Percentiles rank a stretch among this genome's conserved stretches.
These are phyloP conservation scores for Crepidotus variabilis DNA, from an alignment of 768 basidiomycete species.

Conservation along the genomic window DNA sequence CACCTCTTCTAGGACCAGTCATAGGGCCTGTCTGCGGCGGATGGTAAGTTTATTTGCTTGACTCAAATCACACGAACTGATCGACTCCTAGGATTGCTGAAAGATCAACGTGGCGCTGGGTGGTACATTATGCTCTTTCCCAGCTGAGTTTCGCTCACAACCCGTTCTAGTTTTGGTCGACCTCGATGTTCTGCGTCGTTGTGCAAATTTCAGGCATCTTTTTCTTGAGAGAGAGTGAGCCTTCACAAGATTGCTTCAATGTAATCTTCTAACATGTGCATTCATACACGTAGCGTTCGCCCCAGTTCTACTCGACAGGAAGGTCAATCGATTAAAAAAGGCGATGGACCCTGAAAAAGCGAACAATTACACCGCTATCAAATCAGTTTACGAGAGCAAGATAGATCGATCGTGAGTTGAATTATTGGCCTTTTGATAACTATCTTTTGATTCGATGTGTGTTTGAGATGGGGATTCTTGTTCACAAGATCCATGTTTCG, in stretches of 20 bases:
- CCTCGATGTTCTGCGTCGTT: constrained; percentile 49
- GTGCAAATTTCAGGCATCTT: constrained; percentile 56
- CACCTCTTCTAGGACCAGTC: constrained; percentile 63
- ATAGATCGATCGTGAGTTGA: constrained; percentile 40
- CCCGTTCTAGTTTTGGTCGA: constrained; percentile 60
- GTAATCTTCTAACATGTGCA: constrained; percentile 19
- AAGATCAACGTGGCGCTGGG: constrained; percentile 69
- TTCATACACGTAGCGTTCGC: constrained; percentile 34
- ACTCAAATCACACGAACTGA: background rate
- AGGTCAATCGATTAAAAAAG: constrained; percentile 43
- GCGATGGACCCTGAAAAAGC: constrained; percentile 44
- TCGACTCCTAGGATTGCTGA: constrained; percentile 46
- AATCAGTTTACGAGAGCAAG: constrained; percentile 43
- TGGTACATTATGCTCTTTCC: constrained; percentile 29
- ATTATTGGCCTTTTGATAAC: too few relatives aligned
- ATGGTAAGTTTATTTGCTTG: constrained; percentile 35
- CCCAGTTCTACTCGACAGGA: constrained; percentile 42
- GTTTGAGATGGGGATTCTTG: constrained; percentile 44
- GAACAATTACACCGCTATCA: constrained; percentile 30
- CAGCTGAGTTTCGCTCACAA: background rate
- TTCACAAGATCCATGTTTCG: constrained; percentile 52
- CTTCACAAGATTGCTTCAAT: background rate
- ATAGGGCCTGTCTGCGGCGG: constrained; percentile 61
- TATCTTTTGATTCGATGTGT: too few relatives aligned
- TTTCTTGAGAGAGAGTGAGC: constrained; percentile 57